phyloP scores from a whole-genome alignment of 768 basidiomycete genomes.

The Pleurotus giganteus region DNA sequence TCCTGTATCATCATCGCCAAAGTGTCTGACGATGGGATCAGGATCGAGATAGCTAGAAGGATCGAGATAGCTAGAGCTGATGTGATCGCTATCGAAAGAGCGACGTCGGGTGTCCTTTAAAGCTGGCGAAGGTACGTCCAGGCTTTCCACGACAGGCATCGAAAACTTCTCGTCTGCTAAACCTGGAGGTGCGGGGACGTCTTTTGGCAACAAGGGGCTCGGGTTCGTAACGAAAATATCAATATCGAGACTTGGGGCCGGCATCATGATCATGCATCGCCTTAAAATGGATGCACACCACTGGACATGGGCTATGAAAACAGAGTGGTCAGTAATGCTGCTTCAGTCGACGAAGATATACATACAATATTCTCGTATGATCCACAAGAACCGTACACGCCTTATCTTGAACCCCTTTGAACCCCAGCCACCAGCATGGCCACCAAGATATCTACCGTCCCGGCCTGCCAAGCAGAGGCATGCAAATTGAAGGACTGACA shows the following conservation, averaged over 20 bases:
- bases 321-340: neutral
- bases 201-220: neutral
- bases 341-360: slow-evolving; percentile 10
- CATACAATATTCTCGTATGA: slow-evolving; percentile 73
- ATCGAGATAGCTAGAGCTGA: slow-evolving; percentile 22
- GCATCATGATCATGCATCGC: slow-evolving; percentile 57
- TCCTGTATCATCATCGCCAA: slow-evolving; percentile 26
- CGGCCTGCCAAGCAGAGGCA: slow-evolving; percentile 56
- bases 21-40: slow-evolving; percentile 38
- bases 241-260: slow-evolving; percentile 48
- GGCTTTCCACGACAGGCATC: neutral
- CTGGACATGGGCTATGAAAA: slow-evolving; percentile 59
- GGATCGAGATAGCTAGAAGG: slow-evolving; percentile 27
- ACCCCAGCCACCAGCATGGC: slow-evolving; percentile 42
- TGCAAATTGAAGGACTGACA: slow-evolving; percentile 63
- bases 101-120: neutral
- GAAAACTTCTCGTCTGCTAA: neutral
- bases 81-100: slow-evolving; percentile 1
- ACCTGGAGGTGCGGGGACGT: neutral
- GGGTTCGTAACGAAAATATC: slow-evolving; percentile 74
- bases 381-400: slow-evolving; percentile 74
- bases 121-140: neutral
- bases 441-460: slow-evolving; percentile 48
- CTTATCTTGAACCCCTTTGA: slow-evolving; percentile 37
- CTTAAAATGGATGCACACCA: slow-evolving; percentile 72